Percentiles rank a stretch among this genome's conserved stretches.
These are phyloP conservation scores for Parachlorella kessleri DNA, from an alignment of 139 green algal genomes.

Conservation along the genomic window DNA sequence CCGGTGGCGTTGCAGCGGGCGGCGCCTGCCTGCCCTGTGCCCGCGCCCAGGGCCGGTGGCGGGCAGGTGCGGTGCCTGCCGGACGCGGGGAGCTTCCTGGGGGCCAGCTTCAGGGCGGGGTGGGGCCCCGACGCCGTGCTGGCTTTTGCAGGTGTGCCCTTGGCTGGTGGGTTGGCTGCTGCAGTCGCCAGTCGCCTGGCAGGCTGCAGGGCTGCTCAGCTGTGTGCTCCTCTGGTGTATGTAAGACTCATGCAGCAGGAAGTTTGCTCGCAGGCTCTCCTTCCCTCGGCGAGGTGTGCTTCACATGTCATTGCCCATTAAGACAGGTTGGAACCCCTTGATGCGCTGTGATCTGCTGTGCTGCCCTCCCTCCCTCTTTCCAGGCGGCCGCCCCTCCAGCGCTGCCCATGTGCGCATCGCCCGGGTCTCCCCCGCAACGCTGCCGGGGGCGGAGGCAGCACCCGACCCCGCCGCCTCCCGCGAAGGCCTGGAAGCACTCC, in stretches of 20 bases:
- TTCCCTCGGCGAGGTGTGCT: too few relatives aligned
- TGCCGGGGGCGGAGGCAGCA: too few relatives aligned
- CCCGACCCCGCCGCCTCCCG: slow-evolving; percentile 7
- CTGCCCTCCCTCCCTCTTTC: neutral
- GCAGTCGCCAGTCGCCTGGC: too few relatives aligned
- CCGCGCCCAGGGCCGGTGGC: slow-evolving; percentile 1
- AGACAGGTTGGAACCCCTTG: too few relatives aligned
- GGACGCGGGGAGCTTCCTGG: slow-evolving; percentile 72
- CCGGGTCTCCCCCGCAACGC: slow-evolving; percentile 5
- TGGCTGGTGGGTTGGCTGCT: too few relatives aligned
- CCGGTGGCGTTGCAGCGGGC: neutral
- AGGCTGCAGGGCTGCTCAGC: too few relatives aligned
- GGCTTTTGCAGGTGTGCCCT: slow-evolving; percentile 19
- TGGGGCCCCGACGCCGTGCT: slow-evolving; percentile 75
- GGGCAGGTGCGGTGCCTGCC: slow-evolving; percentile 30
- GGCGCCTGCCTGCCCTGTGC: neutral
- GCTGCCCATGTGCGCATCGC: slow-evolving; percentile 21
- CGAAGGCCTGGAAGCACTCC: slow-evolving; percentile 12
- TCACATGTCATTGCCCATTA: too few relatives aligned
- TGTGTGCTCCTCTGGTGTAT: too few relatives aligned
- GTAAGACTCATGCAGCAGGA: too few relatives aligned
- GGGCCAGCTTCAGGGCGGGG: slow-evolving; percentile 68
- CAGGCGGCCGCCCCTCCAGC: slow-evolving; percentile 19
- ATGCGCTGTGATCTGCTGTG: too few relatives aligned
- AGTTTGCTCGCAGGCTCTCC: too few relatives aligned